Evolutionary conservation across 1,139 yeast genomes (phyloP).

Genomic region (Yamadazyma blattariae): DNA sequence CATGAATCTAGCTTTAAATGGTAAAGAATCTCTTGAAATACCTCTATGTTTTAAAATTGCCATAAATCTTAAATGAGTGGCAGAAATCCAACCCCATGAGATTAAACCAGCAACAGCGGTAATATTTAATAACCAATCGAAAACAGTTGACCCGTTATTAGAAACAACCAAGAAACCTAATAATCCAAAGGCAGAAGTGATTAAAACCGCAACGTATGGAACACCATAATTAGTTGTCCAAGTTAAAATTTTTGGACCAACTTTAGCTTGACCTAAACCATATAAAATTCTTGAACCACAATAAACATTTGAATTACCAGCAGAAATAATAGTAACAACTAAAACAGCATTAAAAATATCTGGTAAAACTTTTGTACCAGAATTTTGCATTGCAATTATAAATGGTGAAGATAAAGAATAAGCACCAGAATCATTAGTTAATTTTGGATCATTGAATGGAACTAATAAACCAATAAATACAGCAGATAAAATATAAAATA

Average conservation of each 20-base stretch:
- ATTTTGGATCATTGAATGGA: constrained; percentile 66
- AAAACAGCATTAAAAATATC: constrained; percentile 77
- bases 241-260: constrained; percentile 58
- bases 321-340: constrained; percentile 65
- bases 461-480: constrained; percentile 81
- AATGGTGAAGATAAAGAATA: constrained; percentile 51
- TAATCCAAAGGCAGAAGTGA: constrained; percentile 61
- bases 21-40: constrained; percentile 61
- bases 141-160: constrained; percentile 62
- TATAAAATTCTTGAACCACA: constrained; percentile 73
- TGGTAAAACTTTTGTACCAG: constrained; percentile 68
- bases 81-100: constrained; percentile 68
- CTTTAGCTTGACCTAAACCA: constrained; percentile 59
- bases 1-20: constrained; percentile 66
- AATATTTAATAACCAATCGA: constrained; percentile 80
- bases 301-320: constrained; percentile 80
- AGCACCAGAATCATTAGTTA: constrained; percentile 16
- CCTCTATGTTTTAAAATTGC: constrained; percentile 55
- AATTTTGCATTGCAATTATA: constrained; percentile 57
- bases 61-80: constrained; percentile 69
- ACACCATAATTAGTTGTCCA: constrained; percentile 61
- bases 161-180: constrained; percentile 69
- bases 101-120: constrained; percentile 75
- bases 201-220: constrained; percentile 57
- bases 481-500: constrained; percentile 77